Evolutionary conservation across 371 early-diverging fungal genomes (phyloP).

Genomic region (Blastocladiella emersonii): DNA sequence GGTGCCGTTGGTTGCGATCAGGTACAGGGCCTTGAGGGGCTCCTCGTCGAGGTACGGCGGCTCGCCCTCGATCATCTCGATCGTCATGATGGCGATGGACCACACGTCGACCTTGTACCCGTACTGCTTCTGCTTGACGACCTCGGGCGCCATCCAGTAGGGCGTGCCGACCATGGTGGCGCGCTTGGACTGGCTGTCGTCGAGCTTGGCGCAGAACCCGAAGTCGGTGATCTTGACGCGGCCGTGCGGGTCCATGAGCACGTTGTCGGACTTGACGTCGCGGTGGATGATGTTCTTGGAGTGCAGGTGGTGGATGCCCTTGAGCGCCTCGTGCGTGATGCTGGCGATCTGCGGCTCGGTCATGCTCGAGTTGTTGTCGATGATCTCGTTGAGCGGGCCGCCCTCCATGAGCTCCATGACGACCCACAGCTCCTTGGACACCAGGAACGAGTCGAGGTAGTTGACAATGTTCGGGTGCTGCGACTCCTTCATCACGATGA

Average conservation of each 20-base stretch:
- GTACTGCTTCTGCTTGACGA: slow-evolving; percentile 81
- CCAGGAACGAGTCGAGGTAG: slow-evolving; percentile 67
- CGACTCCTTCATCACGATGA: slow-evolving; percentile 86
- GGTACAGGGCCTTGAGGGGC: slow-evolving; percentile 82
- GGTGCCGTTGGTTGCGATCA: slow-evolving; percentile 91
- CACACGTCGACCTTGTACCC: slow-evolving; percentile 84
- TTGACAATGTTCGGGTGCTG: slow-evolving; percentile 92
- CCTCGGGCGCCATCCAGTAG: slow-evolving; percentile 87
- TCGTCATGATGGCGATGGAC: slow-evolving; percentile 90
- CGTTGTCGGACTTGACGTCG: slow-evolving; percentile 96
- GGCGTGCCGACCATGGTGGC: slow-evolving; percentile 96
- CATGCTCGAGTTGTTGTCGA: slow-evolving; percentile 74
- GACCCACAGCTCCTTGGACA: slow-evolving; percentile 78
- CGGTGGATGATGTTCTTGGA: slow-evolving; percentile 83
- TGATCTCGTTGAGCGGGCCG: slow-evolving; percentile 90
- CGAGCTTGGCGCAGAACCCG: slow-evolving; percentile 89
- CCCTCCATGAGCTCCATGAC: slow-evolving; percentile 99
- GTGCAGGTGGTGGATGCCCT: slow-evolving; percentile 87
- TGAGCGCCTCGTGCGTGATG: slow-evolving; percentile 72
- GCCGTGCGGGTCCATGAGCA: too few relatives aligned
- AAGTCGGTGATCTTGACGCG: slow-evolving; percentile 79
- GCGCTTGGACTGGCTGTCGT: slow-evolving; percentile 63
- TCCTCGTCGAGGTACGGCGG: slow-evolving; percentile 95
- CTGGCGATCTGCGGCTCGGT: slow-evolving; percentile 83
- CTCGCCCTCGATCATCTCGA: slow-evolving; percentile 95